phyloP scores from a whole-genome alignment of 2,329 filamentous ascomycete genomes.

The Ophiobolus disseminans region DNA sequence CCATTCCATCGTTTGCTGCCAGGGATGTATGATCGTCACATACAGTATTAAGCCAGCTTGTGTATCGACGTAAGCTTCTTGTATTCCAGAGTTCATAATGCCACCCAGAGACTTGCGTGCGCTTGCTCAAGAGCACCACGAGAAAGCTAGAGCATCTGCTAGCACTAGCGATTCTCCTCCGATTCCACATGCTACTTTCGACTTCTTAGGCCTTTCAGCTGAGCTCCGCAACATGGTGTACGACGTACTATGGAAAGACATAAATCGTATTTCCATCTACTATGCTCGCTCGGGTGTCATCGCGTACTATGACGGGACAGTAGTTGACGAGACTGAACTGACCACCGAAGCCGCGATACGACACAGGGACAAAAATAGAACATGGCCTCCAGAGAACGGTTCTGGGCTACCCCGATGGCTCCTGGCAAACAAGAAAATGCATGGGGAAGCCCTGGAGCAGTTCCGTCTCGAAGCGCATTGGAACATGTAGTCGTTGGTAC shows the following conservation, averaged over 20 bases:
- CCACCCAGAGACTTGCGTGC: too few species aligned
- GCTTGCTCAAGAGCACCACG: too few species aligned
- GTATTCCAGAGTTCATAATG: too few species aligned
- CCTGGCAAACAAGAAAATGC: neutral
- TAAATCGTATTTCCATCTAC: neutral
- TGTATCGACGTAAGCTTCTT: too few species aligned
- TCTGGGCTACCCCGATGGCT: neutral
- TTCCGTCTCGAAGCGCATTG: neutral
- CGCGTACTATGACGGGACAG: neutral
- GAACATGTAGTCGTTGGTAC: neutral
- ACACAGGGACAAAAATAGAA: neutral
- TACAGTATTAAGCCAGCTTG: too few species aligned
- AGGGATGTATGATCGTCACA: too few species aligned
- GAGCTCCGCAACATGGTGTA: neutral
- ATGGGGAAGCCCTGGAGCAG: neutral
- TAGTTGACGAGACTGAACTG: neutral
- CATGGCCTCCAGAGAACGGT: neutral
- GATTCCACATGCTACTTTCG: neutral
- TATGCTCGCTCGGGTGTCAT: neutral
- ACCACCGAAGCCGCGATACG: too few species aligned
- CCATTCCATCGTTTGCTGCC: too few species aligned
- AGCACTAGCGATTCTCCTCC: neutral
- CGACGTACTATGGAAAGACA: neutral
- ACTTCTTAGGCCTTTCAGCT: neutral
- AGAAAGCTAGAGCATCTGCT: too few species aligned